Conservation (phyloP, 2,329 filamentous ascomycete genomes). For the Cryphonectria naterciae region DNA sequence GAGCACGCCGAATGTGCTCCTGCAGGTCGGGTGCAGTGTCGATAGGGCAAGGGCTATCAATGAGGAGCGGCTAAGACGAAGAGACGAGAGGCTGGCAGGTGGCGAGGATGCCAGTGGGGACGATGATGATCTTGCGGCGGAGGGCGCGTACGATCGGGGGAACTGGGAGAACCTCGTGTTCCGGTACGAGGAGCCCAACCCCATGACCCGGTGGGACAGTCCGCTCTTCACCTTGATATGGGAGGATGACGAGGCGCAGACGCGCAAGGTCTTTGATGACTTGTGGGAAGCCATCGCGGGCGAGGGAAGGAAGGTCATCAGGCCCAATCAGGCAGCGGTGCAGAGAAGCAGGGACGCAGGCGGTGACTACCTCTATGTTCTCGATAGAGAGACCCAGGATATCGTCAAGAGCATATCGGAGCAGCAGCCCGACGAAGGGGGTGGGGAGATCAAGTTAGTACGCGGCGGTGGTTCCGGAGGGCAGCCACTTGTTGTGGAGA, state of each 20-base stretch:
- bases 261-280: conserved; percentile 59
- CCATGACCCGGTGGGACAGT: conserved; percentile 83
- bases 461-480: conserved; percentile 35
- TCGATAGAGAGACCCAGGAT: conserved; percentile 79
- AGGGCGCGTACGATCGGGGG: conserved; percentile 54
- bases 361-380: conserved; percentile 77
- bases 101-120: conserved; percentile 33
- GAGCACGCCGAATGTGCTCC: conserved; percentile 73
- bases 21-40: conserved; percentile 64
- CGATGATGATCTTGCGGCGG: conserved; percentile 41
- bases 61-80: conserved; percentile 54
- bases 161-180: conserved; percentile 83
- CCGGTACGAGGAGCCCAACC: conserved; percentile 84
- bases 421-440: conserved; percentile 69
- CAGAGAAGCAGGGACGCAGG: conserved; percentile 64
- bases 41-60: conserved; percentile 64
- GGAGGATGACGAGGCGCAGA: conserved; percentile 70
- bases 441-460: conserved; percentile 59
- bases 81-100: conserved; percentile 42
- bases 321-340: conserved; percentile 77
- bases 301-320: conserved; percentile 64
- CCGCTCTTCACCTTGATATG: conserved; percentile 80
- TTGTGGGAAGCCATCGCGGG: conserved; percentile 77
- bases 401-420: conserved; percentile 72
- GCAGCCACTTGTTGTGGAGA: conserved; percentile 61